A percentile compares a stretch with the other conserved stretches of the same genome.
Evolutionary conservation across 2,329 filamentous ascomycete species (phyloP).

Genomic region (Dendryphion nanum): DNA sequence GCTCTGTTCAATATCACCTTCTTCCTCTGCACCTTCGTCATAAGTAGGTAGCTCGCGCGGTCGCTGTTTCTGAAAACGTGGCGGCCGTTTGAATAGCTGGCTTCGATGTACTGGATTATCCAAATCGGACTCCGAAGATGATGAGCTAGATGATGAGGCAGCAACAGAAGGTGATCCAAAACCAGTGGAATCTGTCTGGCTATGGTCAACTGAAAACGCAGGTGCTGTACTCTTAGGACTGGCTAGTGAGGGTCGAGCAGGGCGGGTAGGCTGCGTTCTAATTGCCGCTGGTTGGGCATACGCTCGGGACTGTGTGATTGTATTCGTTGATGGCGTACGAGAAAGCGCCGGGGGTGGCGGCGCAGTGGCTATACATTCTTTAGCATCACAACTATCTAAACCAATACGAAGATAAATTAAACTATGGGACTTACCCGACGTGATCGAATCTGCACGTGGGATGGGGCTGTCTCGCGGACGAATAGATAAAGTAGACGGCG

Average conservation of each 20-base stretch:
- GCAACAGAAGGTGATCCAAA: not conserved
- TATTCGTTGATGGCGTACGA: constrained; percentile 49
- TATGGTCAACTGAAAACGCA: not conserved
- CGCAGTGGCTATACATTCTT: constrained; percentile 2
- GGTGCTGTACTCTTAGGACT: constrained; percentile 11
- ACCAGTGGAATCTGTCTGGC: not conserved
- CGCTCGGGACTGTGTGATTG: constrained; percentile 44
- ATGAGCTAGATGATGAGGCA: constrained; percentile 25
- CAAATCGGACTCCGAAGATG: constrained; percentile 33
- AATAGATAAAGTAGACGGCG: constrained; percentile 57
- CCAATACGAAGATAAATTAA: too few relatives aligned
- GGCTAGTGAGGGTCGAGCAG: constrained; percentile 18
- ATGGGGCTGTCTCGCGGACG: constrained; percentile 57
- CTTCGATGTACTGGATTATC: constrained; percentile 42
- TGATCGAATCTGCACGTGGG: constrained; percentile 48
- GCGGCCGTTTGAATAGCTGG: constrained; percentile 45
- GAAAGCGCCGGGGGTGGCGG: constrained; percentile 35
- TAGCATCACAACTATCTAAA: too few relatives aligned
- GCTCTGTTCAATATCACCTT: constrained; percentile 57
- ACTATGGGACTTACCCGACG: constrained; percentile 32
- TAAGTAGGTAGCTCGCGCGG: constrained; percentile 27
- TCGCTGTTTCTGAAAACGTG: constrained; percentile 34
- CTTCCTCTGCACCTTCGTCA: constrained; percentile 32
- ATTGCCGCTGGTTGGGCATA: constrained; percentile 20
- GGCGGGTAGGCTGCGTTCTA: constrained; percentile 26